Evolutionary conservation across 495 filamentous ascomycete species (phyloP).

Genomic region (Trichoderma parareesei): DNA sequence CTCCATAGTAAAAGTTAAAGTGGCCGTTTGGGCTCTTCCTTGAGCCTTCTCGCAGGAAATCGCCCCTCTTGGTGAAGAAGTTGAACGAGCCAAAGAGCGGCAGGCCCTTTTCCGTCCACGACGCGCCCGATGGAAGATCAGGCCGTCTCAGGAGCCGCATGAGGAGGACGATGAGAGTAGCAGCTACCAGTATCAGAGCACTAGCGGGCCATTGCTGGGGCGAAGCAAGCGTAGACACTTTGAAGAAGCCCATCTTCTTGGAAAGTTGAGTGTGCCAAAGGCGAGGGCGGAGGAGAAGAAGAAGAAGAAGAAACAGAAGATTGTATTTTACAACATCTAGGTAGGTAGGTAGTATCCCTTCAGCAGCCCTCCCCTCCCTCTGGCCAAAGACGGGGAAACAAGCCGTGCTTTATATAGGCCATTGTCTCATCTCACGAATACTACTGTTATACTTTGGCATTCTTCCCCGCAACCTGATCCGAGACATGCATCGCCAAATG

Average conservation of each 20-base stretch:
- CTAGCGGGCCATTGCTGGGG: constrained; percentile 11
- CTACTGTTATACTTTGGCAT: background rate
- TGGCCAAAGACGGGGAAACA: background rate
- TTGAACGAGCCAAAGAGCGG: constrained; percentile 15
- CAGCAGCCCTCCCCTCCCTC: background rate
- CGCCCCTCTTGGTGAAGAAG: constrained; percentile 16
- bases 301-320: background rate
- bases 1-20: constrained; percentile 43
- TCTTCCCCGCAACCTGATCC: background rate
- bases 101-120: background rate
- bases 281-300: background rate
- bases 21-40: constrained; percentile 24
- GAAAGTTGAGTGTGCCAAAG: background rate
- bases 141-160: constrained; percentile 15
- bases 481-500: background rate
- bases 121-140: constrained; percentile 13
- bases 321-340: too few relatives aligned
- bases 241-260: background rate
- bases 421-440: too few relatives aligned
- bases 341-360: too few relatives aligned
- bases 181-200: constrained; percentile 12
- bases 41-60: constrained; percentile 12
- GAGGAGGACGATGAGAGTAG: background rate
- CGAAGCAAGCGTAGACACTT: background rate
- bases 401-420: background rate